Evolutionary conservation across 148 eudicot genomes (phyloP), one percentile per base, ranked within the genome.

Genomic region (Beta vulgaris): DNA sequence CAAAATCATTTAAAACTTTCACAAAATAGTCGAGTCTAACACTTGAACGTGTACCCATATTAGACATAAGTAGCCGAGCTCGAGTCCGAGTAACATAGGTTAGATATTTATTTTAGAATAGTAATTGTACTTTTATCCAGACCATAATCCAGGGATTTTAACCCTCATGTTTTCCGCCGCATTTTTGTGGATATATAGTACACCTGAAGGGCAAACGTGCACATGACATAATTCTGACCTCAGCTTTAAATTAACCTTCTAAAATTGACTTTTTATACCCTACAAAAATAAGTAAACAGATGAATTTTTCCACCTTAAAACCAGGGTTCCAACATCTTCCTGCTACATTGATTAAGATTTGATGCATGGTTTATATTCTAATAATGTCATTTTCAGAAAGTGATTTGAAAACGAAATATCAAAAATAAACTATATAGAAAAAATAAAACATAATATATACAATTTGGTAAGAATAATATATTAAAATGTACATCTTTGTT

Each of bases 131-230:
- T 62, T n/a, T n/a, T n/a, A n/a, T n/a, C 31, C 31, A 35, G 43
- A 13, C 28, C 53, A 59, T 44, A 43, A 43, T 60, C 10, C 14
- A 39, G 25, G 75, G 18, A 37, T 28, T 58, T 26, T 37, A 48
- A 64, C 6, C 10, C 70, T 72, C 31, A 70, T 75, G 66, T 69
- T 53, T 51, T 53, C 57, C 75, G 64, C 63, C 71, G 70, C 74
- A 69, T 51, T 21, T 46, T 28, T 32, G 68, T 58, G 57, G 73
- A 46, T n/a, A n/a, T n/a, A n/a, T 46, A 69, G 72, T 64, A 71
- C 76, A 76, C 79, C 79, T 72, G 80, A 81, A 76, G 76, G 34
- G 77, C 77, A 76, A 73, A 81, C 80, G 63, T 81, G 76, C 69
- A 73, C 73, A 72, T 81, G 83, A 81, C 80, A 76, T 57, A 31